These are phyloP conservation scores for Metschnikowia dekortorum DNA, from an alignment of 805 yeast genomes.

Conservation along the genomic window DNA sequence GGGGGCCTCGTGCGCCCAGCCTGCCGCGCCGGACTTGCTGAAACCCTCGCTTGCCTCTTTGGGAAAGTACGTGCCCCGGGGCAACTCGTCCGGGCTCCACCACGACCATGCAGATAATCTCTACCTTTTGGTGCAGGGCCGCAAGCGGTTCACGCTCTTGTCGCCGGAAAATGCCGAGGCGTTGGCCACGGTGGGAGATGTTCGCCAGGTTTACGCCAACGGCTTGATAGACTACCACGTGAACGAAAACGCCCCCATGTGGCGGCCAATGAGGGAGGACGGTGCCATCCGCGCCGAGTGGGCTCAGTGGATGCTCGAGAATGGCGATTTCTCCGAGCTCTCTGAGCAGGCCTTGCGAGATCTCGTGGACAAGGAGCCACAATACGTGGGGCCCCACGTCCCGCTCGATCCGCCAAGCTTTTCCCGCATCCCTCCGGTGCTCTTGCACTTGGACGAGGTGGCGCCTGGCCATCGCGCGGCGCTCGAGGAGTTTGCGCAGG, in stretches of 20 bases:
- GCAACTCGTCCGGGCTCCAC: constrained; percentile 69
- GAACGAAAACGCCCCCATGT: constrained; percentile 53
- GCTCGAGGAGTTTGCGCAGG: constrained; percentile 34
- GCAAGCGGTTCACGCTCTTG: constrained; percentile 62
- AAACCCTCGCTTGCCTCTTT: constrained; percentile 28
- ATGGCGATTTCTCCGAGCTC: constrained; percentile 15
- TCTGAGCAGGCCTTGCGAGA: constrained; percentile 5
- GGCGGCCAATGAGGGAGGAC: constrained; percentile 60
- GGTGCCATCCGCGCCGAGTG: constrained; percentile 54
- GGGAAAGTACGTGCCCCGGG: constrained; percentile 55
- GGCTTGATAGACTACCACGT: constrained; percentile 64
- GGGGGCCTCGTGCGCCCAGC: constrained; percentile 37
- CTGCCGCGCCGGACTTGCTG: constrained; percentile 10
- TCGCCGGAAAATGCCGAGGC: constrained; percentile 58
- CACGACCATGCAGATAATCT: constrained; percentile 80
- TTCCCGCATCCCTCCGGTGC: constrained; percentile 56
- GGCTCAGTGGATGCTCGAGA: constrained; percentile 39
- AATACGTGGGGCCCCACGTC: constrained; percentile 1
- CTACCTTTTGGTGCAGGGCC: constrained; percentile 57
- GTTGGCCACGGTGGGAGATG: constrained; percentile 60
- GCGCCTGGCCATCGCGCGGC: constrained; percentile 15
- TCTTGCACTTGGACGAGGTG: constrained; percentile 57
- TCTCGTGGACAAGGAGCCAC: constrained; percentile 10
- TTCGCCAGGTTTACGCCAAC: constrained; percentile 48
- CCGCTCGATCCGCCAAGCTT: constrained; percentile 64